Conservation (phyloP, 768 basidiomycete species). For the Russula compacta region DNA sequence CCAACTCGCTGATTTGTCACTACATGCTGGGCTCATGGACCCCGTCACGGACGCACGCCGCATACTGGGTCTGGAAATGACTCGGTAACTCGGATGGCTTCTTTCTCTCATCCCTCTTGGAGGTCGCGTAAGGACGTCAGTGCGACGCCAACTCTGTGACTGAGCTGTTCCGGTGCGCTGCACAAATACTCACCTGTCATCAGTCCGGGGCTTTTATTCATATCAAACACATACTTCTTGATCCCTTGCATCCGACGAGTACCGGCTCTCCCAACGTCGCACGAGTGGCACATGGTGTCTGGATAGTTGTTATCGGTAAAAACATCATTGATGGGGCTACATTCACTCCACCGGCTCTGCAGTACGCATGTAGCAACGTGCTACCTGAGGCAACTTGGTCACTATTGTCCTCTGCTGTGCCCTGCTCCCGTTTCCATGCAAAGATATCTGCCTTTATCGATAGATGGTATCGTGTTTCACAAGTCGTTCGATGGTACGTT, state of each 20-base stretch:
- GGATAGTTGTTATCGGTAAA: background rate
- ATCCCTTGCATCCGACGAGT: no score
- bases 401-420: background rate
- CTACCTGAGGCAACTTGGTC: background rate
- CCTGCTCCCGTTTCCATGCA: background rate
- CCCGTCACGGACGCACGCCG: background rate
- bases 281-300: background rate
- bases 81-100: background rate
- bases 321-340: background rate
- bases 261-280: background rate
- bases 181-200: background rate
- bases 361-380: background rate
- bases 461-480: background rate
- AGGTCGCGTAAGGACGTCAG: background rate
- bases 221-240: background rate
- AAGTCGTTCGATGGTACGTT: no score
- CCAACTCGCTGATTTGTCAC: background rate
- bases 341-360: background rate
- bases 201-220: background rate
- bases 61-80: background rate
- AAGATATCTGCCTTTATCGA: background rate
- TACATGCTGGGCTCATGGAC: background rate
- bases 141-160: background rate
- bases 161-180: background rate
- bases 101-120: background rate